A percentile compares a stretch with the other conserved stretches of the same genome.
phyloP scores from a whole-genome alignment of 371 early-diverging fungal species.

The Rhizomucor miehei region DNA sequence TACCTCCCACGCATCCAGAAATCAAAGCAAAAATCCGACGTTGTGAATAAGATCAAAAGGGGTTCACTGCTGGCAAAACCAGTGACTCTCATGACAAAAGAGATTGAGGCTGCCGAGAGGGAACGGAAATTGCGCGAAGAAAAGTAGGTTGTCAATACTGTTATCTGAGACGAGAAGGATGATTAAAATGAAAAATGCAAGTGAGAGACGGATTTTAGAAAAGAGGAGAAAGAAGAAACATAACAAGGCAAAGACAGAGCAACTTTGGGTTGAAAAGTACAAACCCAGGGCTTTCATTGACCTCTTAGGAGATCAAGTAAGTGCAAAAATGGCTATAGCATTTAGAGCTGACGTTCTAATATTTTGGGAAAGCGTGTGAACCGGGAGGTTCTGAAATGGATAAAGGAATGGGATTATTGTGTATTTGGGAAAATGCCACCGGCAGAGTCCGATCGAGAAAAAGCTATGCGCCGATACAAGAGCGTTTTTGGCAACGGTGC shows the following conservation, averaged over 20 bases:
- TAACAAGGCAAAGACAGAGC: constrained; percentile 3
- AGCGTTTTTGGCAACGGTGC: constrained; percentile 20
- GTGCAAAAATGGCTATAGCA: background rate
- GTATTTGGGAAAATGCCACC: constrained; percentile 67
- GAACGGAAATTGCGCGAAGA: constrained; percentile 3
- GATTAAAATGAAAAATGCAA: background rate
- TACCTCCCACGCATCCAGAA: constrained; percentile 41
- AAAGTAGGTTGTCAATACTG: constrained; percentile 2
- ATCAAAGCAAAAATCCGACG: constrained; percentile 6
- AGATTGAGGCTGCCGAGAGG: constrained; percentile 14
- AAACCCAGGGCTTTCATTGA: constrained; percentile 82
- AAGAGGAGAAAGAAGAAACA: constrained; percentile 16
- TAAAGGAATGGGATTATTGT: constrained; percentile 95
- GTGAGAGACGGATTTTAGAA: constrained; percentile 7
- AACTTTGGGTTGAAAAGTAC: constrained; percentile 93
- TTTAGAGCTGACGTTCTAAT: background rate
- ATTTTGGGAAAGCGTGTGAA: constrained; percentile 61
- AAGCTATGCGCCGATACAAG: constrained; percentile 24
- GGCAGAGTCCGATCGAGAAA: constrained; percentile 33
- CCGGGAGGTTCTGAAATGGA: constrained; percentile 87
- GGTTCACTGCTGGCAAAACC: constrained; percentile 26
- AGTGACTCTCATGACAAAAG: constrained; percentile 26
- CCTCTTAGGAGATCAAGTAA: constrained; percentile 88
- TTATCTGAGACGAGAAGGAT: background rate
- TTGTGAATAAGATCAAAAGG: constrained; percentile 9